Evolutionary conservation across 257 asterid species (phyloP).

Genomic region (Solanum chiquidenum): DNA sequence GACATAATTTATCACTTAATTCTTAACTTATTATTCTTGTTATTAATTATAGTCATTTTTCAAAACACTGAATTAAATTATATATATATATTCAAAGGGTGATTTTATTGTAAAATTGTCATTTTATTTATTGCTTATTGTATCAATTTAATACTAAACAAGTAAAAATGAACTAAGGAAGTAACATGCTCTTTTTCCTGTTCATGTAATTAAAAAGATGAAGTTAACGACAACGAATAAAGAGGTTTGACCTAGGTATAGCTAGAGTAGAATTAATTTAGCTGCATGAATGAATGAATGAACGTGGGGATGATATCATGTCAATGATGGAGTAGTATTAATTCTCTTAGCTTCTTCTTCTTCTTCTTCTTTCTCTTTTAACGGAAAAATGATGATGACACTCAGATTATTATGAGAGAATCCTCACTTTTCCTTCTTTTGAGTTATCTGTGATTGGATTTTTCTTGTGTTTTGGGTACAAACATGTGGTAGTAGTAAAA

Average conservation of each 20-base stretch:
- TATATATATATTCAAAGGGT: not conserved
- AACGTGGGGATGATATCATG: not conserved
- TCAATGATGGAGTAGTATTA: not conserved
- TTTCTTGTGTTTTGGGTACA: not conserved
- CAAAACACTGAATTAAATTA: not conserved
- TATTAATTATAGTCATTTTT: not conserved
- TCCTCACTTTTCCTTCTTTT: not conserved
- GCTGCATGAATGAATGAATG: not conserved
- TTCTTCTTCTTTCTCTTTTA: not conserved
- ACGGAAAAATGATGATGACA: not conserved
- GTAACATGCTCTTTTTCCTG: not conserved
- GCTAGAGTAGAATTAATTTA: not conserved
- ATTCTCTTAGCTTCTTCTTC: not conserved
- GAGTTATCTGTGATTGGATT: not conserved
- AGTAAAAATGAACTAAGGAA: not conserved
- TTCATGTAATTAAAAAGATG: not conserved
- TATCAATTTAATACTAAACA: too few species aligned
- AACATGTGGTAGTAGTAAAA: not conserved
- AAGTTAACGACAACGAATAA: not conserved
- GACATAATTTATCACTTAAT: not conserved
- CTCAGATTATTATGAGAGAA: not conserved
- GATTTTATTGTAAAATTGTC: not conserved
- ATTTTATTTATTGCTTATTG: too few species aligned
- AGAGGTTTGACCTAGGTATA: not conserved
- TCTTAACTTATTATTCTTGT: not conserved